Conservation (phyloP, 257 asterid species). For the Verbascum thapsus region DNA sequence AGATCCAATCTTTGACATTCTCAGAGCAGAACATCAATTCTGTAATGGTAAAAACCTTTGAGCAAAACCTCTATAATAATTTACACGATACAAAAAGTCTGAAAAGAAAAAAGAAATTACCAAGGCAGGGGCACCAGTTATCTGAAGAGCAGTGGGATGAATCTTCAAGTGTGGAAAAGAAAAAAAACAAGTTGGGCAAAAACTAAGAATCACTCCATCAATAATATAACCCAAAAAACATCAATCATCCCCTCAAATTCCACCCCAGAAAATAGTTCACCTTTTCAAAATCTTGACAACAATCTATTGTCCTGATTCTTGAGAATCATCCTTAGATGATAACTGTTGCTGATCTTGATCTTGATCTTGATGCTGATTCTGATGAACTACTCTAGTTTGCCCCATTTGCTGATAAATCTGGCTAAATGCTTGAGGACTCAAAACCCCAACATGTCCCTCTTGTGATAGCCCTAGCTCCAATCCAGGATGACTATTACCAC, state of each 20-base stretch:
- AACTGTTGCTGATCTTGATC: constrained; percentile 23
- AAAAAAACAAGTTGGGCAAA: no score
- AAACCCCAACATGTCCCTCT: constrained; percentile 60
- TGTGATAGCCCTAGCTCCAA: constrained; percentile 76
- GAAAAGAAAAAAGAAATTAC: constrained; percentile 19
- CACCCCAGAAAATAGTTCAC: no score
- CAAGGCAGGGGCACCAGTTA: no score
- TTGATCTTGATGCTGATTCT: constrained; percentile 30
- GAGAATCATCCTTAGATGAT: constrained; percentile 54
- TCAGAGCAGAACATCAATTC: constrained; percentile 29
- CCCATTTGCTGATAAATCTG: constrained; percentile 73
- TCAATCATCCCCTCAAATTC: no score
- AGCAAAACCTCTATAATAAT: constrained; percentile 26
- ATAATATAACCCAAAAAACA: no score
- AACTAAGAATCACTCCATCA: no score
- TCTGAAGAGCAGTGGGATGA: no score
- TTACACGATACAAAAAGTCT: constrained; percentile 24
- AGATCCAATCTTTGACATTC: constrained; percentile 26
- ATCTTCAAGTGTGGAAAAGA: constrained; percentile 5
- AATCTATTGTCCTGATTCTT: no score
- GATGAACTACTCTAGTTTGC: constrained; percentile 41
- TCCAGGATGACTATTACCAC: constrained; percentile 50
- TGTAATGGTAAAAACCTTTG: constrained; percentile 23
- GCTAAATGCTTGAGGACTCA: constrained; percentile 49
- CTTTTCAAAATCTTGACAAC: no score